Conservation (phyloP, 129 eudicot species). For the Pseudognaphalium luteoalbum region DNA sequence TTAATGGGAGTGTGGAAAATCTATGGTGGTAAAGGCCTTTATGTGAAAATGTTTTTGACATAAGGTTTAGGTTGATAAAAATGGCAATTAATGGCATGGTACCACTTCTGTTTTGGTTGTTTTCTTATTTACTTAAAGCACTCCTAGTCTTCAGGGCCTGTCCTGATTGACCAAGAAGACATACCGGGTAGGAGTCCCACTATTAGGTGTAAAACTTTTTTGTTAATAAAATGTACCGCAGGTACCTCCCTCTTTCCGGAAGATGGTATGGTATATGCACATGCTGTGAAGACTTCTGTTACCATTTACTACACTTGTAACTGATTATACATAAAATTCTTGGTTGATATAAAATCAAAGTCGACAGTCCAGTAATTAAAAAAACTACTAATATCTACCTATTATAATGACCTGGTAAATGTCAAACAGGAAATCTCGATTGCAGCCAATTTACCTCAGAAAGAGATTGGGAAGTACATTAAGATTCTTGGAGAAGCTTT, state of each 20-base stretch:
- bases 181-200: too few relatives aligned
- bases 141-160: too few relatives aligned
- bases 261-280: neutral
- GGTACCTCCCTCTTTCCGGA: too few relatives aligned
- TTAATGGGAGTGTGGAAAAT: neutral
- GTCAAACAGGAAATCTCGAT: conserved; percentile 82
- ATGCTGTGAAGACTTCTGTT: too few relatives aligned
- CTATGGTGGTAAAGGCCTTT: neutral
- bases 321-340: neutral
- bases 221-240: too few relatives aligned
- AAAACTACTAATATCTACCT: neutral
- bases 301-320: neutral
- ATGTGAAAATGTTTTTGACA: neutral
- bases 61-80: neutral
- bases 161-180: too few relatives aligned
- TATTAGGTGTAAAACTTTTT: too few relatives aligned
- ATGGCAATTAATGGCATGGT: too few relatives aligned
- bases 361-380: neutral
- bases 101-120: too few relatives aligned
- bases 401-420: conserved; percentile 7
- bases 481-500: conserved; percentile 99
- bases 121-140: too few relatives aligned
- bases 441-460: conserved; percentile 97
- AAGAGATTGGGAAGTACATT: conserved; percentile 97
- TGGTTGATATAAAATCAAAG: neutral